Percentiles rank a stretch among this genome's conserved stretches.
phyloP scores from a whole-genome alignment of 2,329 filamentous ascomycete genomes.

The Helminthosporium solani region DNA sequence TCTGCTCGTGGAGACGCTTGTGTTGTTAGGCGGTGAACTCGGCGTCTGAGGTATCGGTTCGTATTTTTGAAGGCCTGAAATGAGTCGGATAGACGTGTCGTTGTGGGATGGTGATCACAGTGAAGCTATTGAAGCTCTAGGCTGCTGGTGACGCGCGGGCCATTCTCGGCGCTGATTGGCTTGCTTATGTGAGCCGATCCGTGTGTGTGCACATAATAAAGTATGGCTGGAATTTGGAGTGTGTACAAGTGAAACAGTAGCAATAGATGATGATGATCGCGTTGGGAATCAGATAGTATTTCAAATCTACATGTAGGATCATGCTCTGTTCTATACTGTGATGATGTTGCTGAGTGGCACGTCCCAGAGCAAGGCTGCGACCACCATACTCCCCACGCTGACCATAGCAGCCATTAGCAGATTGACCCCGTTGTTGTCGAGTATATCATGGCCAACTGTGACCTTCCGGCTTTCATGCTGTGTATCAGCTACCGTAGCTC shows the following conservation, averaged over 20 bases:
- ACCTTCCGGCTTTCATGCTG: slow-evolving; percentile 53
- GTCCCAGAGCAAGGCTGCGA: slow-evolving; percentile 33
- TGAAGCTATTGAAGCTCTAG: slow-evolving; percentile 28
- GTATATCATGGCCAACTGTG: slow-evolving; percentile 67
- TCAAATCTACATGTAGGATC: background rate
- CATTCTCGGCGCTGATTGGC: background rate
- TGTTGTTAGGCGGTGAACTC: background rate
- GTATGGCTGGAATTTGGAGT: too few relatives aligned
- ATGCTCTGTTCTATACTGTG: slow-evolving; percentile 12
- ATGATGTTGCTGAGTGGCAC: slow-evolving; percentile 30
- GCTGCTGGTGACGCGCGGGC: slow-evolving; percentile 35
- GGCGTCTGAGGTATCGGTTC: background rate
- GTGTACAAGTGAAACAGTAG: too few relatives aligned
- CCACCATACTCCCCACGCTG: slow-evolving; percentile 75
- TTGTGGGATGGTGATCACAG: slow-evolving; percentile 5
- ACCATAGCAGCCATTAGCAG: slow-evolving; percentile 83
- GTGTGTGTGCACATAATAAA: too few relatives aligned
- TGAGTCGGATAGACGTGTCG: background rate
- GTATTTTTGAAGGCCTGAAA: background rate
- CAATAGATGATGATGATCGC: too few relatives aligned
- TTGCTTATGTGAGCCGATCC: background rate
- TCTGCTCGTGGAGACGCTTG: background rate
- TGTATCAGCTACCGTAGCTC: slow-evolving; percentile 28
- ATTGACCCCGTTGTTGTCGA: slow-evolving; percentile 97
- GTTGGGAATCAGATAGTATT: too few relatives aligned